Evolutionary conservation across 2,329 filamentous ascomycete genomes (phyloP), one percentile per base, ranked within the genome.

Genomic region (Elsinoe batatas): DNA sequence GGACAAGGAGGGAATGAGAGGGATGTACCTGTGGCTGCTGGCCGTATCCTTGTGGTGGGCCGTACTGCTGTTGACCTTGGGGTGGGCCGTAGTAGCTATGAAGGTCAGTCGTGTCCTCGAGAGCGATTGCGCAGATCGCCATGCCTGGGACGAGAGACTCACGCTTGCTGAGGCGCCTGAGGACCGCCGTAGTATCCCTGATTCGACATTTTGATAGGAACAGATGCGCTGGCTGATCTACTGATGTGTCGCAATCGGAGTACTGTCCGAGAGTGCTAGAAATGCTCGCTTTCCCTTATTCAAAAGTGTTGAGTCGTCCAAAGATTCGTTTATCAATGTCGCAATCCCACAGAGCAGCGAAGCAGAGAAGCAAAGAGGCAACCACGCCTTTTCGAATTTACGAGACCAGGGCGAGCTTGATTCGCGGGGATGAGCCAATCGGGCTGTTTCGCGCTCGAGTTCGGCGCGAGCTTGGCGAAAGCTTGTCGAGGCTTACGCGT

Each of bases 181-280:
- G 65, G 67, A 58, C 64, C 64, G 51, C 63, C 60, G 63, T 74
- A 75, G 62, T 73, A 73, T 30, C 64, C 64, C 63, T 74, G 71
- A 61, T 64, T 68, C 49, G 73, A 68, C 74, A 76, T 75, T 22
- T 47, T 64, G 59, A 15, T 13, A 18, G 4, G 26, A 26, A 51
- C 30, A 5, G 15, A 10, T 49, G 32, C 22, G n/a, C 26, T 36
- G 43, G 10, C 5, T 33, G 10, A 3, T 3, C 3, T 35, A 5
- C 26, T 50, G 2, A n/a, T 12, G 12, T 49, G 10, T 32, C 11
- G n/a, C 18, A 15, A 37, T 37, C n/a, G 10, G 3, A 7, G 8
- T 5, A 12, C n/a, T 33, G 22, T 17, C 17, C 5, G 22, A 7
- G 18, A n/a, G 13, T 38, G 47, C 33, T 37, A 33, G n/a, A 18